A percentile compares a stretch with the other conserved stretches of the same genome.
Evolutionary conservation across 2,329 filamentous ascomycete genomes (phyloP).

Genomic region (Shiraia sp.): DNA sequence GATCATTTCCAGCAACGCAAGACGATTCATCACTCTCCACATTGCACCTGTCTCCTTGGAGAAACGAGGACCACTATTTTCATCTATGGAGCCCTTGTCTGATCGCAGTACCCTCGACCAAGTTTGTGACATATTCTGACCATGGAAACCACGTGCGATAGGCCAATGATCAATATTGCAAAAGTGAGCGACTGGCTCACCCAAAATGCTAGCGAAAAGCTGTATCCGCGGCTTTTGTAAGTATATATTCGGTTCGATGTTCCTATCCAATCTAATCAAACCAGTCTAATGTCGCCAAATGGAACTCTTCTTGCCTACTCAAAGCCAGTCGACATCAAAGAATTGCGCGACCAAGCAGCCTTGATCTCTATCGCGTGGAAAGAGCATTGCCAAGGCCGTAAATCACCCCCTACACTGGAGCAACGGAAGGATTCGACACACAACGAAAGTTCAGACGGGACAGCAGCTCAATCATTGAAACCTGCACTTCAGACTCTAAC

Average conservation of each 20-base stretch:
- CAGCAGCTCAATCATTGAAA: slow-evolving; percentile 14
- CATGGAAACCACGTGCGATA: slow-evolving; percentile 14
- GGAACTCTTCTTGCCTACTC: slow-evolving; percentile 56
- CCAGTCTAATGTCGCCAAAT: slow-evolving; percentile 55
- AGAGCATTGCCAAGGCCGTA: slow-evolving; percentile 41
- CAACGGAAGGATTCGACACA: slow-evolving; percentile 12
- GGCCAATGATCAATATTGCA: slow-evolving; percentile 49
- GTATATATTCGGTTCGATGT: slow-evolving; percentile 11
- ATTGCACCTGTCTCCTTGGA: too few species aligned
- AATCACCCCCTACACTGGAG: slow-evolving; percentile 15
- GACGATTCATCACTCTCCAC: too few species aligned
- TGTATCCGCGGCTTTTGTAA: slow-evolving; percentile 51
- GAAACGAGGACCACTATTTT: too few species aligned
- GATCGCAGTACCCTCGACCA: too few species aligned
- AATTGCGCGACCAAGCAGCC: slow-evolving; percentile 54
- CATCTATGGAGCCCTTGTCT: too few species aligned
- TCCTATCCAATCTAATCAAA: slow-evolving; percentile 9
- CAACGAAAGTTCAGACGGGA: slow-evolving; percentile 7
- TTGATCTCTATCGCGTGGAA: slow-evolving; percentile 56
- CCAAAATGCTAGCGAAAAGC: slow-evolving; percentile 48
- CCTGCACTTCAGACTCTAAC: slow-evolving; percentile 49
- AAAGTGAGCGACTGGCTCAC: slow-evolving; percentile 51
- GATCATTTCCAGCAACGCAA: too few species aligned
- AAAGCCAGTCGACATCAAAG: slow-evolving; percentile 52
- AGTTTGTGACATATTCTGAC: slow-evolving; percentile 5